Evolutionary conservation across 2,329 filamentous ascomycete genomes (phyloP), one percentile per base, ranked within the genome.

Genomic region (Microdochium nivale): DNA sequence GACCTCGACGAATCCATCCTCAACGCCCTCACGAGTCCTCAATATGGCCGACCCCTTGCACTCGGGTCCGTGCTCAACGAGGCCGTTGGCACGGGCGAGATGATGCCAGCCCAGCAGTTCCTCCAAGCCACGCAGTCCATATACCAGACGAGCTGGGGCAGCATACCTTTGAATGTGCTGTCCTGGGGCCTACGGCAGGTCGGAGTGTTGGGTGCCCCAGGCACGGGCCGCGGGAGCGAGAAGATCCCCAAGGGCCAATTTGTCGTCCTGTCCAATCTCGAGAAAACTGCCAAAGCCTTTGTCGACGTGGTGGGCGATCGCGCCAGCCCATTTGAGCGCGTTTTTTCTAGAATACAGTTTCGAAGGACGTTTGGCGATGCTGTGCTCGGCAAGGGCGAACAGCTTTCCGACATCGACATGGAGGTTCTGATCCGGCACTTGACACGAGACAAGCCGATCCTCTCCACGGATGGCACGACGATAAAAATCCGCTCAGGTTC

Each of bases 41-140:
- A 92, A 60, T 91, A 83, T 67, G 94, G 94, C 2, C 80, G 84
- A 47, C 94, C 94, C 1, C 76, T 92, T 10, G 89, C 88, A 2
- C 73, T 99, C 1, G 87, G 87, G 1, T 81, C 84, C 3, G 94
- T 91, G 4, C 74, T 97, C 48, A 70, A 71, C 27, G 92, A 97
- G 60, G 87, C 88, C 0, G 71, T 94, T 1, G 73, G 78, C 49
- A 80, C 77, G 44, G 82, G 78, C 47, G 83, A 86, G 46, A 79
- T 96, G 66, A 73, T 96, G 13, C 81, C 86, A 0, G 62, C 92
- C 11, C 70, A 79, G 14, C 78, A 86, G 10, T 99, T 95, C 60
- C 67, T 87, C 51, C 65, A 62, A 3, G 74, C 78, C 2, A 78
- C 77, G 50, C 80, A 85, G 52, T 92, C 83, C 68, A 82, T 96